Percentiles rank a stretch among this genome's conserved stretches.
Conservation (phyloP, 192 early-diverging fungal genomes). For the Coemansia sp. region DNA sequence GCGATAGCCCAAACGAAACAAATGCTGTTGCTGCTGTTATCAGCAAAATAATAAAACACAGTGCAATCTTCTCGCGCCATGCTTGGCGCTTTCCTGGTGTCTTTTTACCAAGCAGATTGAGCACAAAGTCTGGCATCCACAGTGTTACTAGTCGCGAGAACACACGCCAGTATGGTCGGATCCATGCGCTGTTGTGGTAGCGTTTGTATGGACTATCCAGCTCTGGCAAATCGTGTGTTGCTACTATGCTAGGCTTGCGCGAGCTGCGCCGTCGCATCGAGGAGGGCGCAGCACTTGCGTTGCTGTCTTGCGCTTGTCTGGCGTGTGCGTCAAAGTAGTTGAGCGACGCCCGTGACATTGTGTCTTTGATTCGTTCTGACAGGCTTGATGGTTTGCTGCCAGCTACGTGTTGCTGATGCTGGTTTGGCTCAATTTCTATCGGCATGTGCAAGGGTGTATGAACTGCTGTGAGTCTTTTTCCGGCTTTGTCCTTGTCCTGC, state of each 20-base stretch:
- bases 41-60: conserved; percentile 77
- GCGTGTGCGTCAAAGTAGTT: conserved; percentile 43
- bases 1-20: conserved; percentile 34
- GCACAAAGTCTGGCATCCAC: conserved; percentile 64
- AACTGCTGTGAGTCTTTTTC: neutral
- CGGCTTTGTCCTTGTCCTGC: neutral
- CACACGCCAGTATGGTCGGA: conserved; percentile 59
- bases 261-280: neutral
- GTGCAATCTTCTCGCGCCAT: conserved; percentile 78
- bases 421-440: conserved; percentile 12
- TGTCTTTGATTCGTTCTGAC: conserved; percentile 34
- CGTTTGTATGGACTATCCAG: conserved; percentile 21
- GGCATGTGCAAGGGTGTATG: conserved; percentile 21
- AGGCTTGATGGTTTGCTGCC: conserved; percentile 10
- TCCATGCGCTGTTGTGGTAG: conserved; percentile 37
- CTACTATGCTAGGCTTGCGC: neutral
- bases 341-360: conserved; percentile 44
- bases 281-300: neutral
- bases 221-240: neutral
- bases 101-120: conserved; percentile 58
- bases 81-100: conserved; percentile 68
- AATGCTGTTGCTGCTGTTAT: conserved; percentile 36
- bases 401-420: conserved; percentile 11
- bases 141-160: conserved; percentile 67
- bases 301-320: neutral